These are phyloP conservation scores for Physcomitrellopsis africana DNA, from an alignment of 225 moss, liverwort and hornwort genomes.

Conservation along the genomic window DNA sequence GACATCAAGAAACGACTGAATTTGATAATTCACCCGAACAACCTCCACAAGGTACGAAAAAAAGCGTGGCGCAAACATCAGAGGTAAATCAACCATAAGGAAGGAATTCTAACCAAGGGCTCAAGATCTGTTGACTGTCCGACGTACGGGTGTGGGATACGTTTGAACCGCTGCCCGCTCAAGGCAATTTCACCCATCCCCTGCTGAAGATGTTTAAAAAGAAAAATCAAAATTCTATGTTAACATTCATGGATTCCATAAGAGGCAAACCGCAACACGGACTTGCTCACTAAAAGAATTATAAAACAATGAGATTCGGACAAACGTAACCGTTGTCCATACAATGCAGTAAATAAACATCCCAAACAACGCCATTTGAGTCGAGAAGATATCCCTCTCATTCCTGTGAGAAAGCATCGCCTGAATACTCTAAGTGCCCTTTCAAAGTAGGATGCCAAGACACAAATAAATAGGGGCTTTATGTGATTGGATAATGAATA, in stretches of 20 bases:
- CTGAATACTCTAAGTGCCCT: not conserved
- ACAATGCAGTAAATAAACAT: slow-evolving; percentile 10
- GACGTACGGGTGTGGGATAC: slow-evolving; percentile 55
- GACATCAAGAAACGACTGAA: not conserved
- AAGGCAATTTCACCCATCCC: slow-evolving; percentile 70
- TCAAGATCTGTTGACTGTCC: slow-evolving; percentile 59
- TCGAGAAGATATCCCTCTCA: not conserved
- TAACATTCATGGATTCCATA: not conserved
- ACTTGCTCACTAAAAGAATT: slow-evolving; percentile 6
- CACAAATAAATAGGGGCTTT: not conserved
- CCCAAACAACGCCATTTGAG: not conserved
- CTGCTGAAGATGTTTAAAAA: slow-evolving; percentile 44
- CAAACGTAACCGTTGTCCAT: not conserved
- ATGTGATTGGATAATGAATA: no score
- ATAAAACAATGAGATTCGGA: slow-evolving; percentile 3
- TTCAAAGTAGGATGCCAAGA: not conserved
- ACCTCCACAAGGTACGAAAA: slow-evolving; percentile 7
- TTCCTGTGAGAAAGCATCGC: no score
- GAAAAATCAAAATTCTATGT: slow-evolving; percentile 2
- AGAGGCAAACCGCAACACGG: slow-evolving; percentile 11
- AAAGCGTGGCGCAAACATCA: slow-evolving; percentile 13
- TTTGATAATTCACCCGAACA: not conserved
- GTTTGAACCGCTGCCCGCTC: slow-evolving; percentile 71
- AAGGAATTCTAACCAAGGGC: slow-evolving; percentile 49
- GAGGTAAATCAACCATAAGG: not conserved